Conservation (phyloP, 23 red algal species). For the Porphyridium purpureum region DNA sequence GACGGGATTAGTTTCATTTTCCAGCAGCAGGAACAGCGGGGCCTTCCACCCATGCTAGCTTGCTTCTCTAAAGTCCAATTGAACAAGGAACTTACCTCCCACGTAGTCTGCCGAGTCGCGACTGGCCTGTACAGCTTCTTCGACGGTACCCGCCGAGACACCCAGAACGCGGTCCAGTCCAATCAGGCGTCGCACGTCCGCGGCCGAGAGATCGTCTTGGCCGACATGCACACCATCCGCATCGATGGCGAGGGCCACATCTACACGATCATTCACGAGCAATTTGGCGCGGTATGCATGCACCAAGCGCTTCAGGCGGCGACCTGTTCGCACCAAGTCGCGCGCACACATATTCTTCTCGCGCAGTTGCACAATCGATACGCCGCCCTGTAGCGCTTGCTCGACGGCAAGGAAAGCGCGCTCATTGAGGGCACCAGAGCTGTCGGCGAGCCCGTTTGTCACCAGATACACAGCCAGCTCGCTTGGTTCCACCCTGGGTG, state of each 20-base stretch:
- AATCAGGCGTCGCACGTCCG: conserved; percentile 15
- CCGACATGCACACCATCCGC: conserved; percentile 97
- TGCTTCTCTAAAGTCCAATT: no score
- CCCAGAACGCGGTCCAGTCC: conserved; percentile 33
- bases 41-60: no score
- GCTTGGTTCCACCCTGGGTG: no score
- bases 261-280: conserved; percentile 75
- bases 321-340: no score
- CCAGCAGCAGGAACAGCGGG: background rate
- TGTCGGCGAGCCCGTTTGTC: no score
- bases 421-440: no score
- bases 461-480: no score
- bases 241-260: conserved; percentile 35
- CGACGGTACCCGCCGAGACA: conserved; percentile 46
- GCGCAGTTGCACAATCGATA: conserved; percentile 20
- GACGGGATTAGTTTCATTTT: background rate
- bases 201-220: conserved; percentile 60
- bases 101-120: conserved; percentile 48
- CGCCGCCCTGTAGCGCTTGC: background rate
- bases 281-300: conserved; percentile 26
- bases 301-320: no score
- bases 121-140: conserved; percentile 28
- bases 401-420: no score
- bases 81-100: no score
- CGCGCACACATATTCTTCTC: no score